Evolutionary conservation across 2,329 filamentous ascomycete species (phyloP).

Genomic region (Talaromyces sp.): DNA sequence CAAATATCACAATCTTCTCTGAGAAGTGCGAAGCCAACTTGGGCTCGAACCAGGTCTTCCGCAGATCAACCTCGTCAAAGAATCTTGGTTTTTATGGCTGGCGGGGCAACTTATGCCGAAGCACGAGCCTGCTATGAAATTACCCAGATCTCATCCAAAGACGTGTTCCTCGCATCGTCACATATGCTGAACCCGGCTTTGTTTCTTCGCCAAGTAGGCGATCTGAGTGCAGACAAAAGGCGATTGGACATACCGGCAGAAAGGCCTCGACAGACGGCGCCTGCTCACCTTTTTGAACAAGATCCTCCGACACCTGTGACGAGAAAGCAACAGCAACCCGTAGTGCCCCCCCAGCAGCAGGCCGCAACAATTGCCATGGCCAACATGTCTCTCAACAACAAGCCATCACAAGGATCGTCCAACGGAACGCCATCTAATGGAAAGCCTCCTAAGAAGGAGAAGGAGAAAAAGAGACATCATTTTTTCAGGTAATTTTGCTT

Average conservation of each 20-base stretch:
- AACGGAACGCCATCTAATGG: slow-evolving; percentile 26
- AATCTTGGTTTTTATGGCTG: slow-evolving; percentile 89
- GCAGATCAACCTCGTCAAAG: slow-evolving; percentile 79
- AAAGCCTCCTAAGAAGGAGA: slow-evolving; percentile 51
- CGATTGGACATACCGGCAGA: slow-evolving; percentile 77
- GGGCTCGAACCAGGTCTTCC: slow-evolving; percentile 76
- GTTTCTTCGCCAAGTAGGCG: slow-evolving; percentile 76
- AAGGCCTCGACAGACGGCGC: slow-evolving; percentile 71
- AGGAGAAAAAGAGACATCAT: slow-evolving; percentile 55
- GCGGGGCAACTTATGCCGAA: slow-evolving; percentile 91
- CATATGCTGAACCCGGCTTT: slow-evolving; percentile 87
- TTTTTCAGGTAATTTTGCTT: slow-evolving; percentile 40
- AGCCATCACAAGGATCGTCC: slow-evolving; percentile 15
- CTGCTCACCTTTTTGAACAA: slow-evolving; percentile 78
- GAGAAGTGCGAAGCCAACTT: slow-evolving; percentile 86
- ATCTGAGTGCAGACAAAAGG: slow-evolving; percentile 69
- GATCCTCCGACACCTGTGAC: slow-evolving; percentile 45
- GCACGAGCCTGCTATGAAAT: slow-evolving; percentile 84
- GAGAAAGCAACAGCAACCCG: slow-evolving; percentile 17
- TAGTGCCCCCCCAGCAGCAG: neutral
- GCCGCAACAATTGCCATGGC: slow-evolving; percentile 28
- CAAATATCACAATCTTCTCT: slow-evolving; percentile 66
- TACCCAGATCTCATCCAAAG: slow-evolving; percentile 64
- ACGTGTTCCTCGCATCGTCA: slow-evolving; percentile 82
- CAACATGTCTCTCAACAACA: slow-evolving; percentile 32